Evolutionary conservation across 768 basidiomycete species (phyloP).

Genomic region (Pleurotus tuber-regium): DNA sequence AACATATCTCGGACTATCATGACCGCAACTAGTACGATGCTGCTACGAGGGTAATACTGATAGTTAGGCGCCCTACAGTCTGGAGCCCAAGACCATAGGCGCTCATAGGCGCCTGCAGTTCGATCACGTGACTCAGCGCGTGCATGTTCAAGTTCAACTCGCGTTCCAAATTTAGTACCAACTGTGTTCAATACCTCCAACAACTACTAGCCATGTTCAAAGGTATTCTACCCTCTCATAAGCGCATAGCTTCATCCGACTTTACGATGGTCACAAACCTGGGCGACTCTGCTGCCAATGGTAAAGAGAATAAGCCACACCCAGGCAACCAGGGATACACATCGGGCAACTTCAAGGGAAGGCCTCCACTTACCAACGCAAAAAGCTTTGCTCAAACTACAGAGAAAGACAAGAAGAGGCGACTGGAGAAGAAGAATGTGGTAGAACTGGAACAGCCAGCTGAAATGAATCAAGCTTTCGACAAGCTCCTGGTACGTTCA

Average conservation of each 20-base stretch:
- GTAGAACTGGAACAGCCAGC: conserved; percentile 19
- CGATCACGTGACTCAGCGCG: conserved; percentile 28
- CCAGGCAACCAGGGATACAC: conserved; percentile 14
- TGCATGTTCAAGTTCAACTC: conserved; percentile 30
- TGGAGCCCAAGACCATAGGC: too few relatives aligned
- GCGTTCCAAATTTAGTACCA: conserved; percentile 21
- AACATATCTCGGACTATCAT: too few relatives aligned
- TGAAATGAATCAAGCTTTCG: conserved; percentile 70
- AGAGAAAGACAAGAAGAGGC: conserved; percentile 44
- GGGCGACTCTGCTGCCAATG: conserved; percentile 42
- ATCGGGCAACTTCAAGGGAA: too few relatives aligned
- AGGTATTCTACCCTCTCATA: conserved; percentile 63
- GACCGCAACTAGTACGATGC: too few relatives aligned
- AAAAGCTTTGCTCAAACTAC: conserved; percentile 30
- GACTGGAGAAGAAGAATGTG: conserved; percentile 31
- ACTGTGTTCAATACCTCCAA: conserved; percentile 15
- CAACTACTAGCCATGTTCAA: conserved; percentile 79
- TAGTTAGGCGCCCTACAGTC: too few relatives aligned
- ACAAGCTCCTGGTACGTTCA: conserved; percentile 63
- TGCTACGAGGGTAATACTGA: too few relatives aligned
- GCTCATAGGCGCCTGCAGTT: too few relatives aligned
- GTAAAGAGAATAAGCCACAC: conserved; percentile 62
- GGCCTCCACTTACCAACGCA: conserved; percentile 20
- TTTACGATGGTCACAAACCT: conserved; percentile 70
- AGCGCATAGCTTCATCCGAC: conserved; percentile 62